phyloP scores from a whole-genome alignment of 2,329 filamentous ascomycete species.

The Microdochium trichocladiopsis region DNA sequence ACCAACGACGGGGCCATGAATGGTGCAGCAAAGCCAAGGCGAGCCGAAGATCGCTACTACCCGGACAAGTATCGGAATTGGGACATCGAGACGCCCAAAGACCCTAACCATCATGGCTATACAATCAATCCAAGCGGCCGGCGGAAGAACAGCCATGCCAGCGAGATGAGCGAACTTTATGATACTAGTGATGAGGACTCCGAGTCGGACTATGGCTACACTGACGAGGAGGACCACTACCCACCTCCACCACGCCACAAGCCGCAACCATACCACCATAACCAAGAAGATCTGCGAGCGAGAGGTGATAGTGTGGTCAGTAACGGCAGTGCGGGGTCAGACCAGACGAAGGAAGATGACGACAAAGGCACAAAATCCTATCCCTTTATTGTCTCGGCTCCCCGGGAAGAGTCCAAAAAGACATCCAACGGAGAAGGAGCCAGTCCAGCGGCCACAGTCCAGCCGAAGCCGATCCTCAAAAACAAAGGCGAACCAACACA shows the following conservation, averaged over 20 bases:
- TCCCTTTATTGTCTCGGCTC: constrained; percentile 32
- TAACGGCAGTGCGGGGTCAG: constrained; percentile 4
- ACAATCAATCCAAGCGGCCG: constrained; percentile 10
- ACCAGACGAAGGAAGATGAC: constrained; percentile 9
- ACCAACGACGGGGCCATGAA: constrained; percentile 17
- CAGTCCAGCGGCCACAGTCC: constrained; percentile 26
- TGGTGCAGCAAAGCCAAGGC: constrained; percentile 8
- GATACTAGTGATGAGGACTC: constrained; percentile 16
- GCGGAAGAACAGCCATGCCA: constrained; percentile 12
- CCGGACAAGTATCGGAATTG: constrained; percentile 24
- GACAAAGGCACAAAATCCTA: constrained; percentile 24
- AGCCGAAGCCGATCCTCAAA: constrained; percentile 54
- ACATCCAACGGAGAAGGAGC: constrained; percentile 15
- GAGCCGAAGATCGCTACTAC: constrained; percentile 16
- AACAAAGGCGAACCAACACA: constrained; percentile 49
- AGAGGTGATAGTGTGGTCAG: constrained; percentile 7
- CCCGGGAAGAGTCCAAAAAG: constrained; percentile 12
- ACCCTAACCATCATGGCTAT: constrained; percentile 9
- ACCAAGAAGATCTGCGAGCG: constrained; percentile 5
- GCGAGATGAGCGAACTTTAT: constrained; percentile 16
- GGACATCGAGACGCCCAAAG: constrained; percentile 11
- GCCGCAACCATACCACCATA: constrained; percentile 8
- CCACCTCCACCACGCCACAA: constrained; percentile 7
- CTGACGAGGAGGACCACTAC: constrained; percentile 2
- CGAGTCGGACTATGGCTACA: constrained; percentile 2